phyloP scores from a whole-genome alignment of 1,139 yeast genomes.

The Nakaseomyces bracarensis region DNA sequence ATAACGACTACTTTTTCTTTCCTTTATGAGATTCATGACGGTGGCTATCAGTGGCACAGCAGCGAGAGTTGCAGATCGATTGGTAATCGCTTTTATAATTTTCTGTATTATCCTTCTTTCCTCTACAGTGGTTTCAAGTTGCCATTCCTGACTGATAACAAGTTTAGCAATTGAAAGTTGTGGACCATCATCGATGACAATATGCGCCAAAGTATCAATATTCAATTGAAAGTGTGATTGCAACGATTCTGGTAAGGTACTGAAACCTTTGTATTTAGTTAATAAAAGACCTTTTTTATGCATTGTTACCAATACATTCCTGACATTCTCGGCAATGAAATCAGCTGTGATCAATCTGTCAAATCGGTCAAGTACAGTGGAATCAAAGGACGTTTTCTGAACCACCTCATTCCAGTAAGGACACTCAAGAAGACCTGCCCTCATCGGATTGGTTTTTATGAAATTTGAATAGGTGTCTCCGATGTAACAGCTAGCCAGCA shows the following conservation, averaged over 20 bases:
- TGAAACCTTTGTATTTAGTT: conserved; percentile 43
- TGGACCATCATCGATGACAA: conserved; percentile 73
- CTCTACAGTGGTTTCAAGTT: conserved; percentile 56
- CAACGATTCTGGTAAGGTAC: conserved; percentile 56
- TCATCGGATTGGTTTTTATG: not conserved
- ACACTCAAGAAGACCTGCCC: conserved; percentile 1
- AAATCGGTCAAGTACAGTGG: not conserved
- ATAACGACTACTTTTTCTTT: not conserved
- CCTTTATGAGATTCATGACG: conserved; percentile 26
- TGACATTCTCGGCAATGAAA: conserved; percentile 1
- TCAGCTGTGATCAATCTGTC: conserved; percentile 1
- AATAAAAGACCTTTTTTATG: conserved; percentile 50
- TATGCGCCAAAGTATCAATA: conserved; percentile 74
- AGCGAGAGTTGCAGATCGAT: conserved; percentile 77
- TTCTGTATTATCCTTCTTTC: conserved; percentile 67
- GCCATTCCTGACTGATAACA: conserved; percentile 52
- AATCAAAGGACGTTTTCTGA: not conserved
- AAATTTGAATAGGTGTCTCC: conserved; percentile 1
- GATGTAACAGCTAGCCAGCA: conserved; percentile 2
- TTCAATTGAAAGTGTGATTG: conserved; percentile 68
- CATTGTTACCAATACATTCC: conserved; percentile 64
- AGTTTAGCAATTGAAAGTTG: conserved; percentile 59
- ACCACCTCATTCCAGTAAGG: not conserved
- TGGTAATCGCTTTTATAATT: conserved; percentile 68
- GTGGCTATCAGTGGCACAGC: conserved; percentile 87